phyloP scores from a whole-genome alignment of 768 basidiomycete species.

The Cystobasidium onofrii region DNA sequence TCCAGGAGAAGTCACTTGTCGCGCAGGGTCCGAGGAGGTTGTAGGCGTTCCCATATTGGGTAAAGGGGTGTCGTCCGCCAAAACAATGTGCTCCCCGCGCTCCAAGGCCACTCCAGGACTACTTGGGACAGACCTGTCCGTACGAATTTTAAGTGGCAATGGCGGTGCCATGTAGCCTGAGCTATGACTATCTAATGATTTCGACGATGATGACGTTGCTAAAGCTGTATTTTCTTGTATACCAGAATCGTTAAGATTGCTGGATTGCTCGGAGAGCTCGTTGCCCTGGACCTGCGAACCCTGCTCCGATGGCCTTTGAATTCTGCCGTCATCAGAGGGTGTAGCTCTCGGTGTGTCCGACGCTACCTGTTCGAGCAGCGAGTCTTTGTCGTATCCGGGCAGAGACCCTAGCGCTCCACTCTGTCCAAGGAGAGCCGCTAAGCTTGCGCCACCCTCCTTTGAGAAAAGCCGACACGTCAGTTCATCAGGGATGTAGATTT shows the following conservation, averaged over 20 bases:
- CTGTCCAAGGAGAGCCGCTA: background rate
- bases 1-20: background rate
- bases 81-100: background rate
- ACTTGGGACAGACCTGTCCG: background rate
- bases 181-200: background rate
- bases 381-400: background rate
- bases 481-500: too few species aligned
- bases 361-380: background rate
- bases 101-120: background rate
- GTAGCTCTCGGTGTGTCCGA: background rate
- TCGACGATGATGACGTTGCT: background rate
- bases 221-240: background rate
- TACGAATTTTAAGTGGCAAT: background rate
- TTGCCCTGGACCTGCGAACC: too few species aligned
- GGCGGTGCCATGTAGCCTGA: constrained; percentile 3
- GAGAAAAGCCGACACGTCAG: background rate
- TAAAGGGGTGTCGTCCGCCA: background rate
- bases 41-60: background rate
- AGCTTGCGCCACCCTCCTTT: background rate
- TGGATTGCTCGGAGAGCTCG: background rate
- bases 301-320: background rate
- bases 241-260: background rate
- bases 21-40: background rate
- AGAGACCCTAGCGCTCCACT: background rate
- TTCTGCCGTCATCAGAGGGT: background rate